A percentile compares a stretch with the other conserved stretches of the same genome.
Evolutionary conservation across 371 early-diverging fungal genomes (phyloP).

Genomic region (Blakeslea trispora): DNA sequence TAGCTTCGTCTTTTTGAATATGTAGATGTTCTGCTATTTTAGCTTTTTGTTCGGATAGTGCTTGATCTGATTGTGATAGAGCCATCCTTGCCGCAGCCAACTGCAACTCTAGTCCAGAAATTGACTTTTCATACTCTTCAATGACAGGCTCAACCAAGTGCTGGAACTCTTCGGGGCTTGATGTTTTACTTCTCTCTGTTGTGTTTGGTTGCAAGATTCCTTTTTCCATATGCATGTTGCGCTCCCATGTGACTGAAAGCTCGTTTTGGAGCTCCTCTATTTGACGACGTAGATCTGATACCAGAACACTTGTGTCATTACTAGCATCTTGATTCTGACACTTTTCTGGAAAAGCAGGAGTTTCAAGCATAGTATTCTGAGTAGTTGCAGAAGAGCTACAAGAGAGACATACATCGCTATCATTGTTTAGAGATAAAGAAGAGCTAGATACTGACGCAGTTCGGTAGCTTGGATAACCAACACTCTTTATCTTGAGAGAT

Average conservation of each 20-base stretch:
- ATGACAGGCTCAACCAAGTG: slow-evolving; percentile 68
- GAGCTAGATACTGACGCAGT: slow-evolving; percentile 22
- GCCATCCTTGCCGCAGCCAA: slow-evolving; percentile 59
- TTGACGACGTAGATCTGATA: slow-evolving; percentile 24
- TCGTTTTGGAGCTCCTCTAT: slow-evolving; percentile 35
- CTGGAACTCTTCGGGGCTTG: slow-evolving; percentile 43
- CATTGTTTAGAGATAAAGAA: slow-evolving; percentile 17
- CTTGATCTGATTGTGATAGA: slow-evolving; percentile 47
- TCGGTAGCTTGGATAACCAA: slow-evolving; percentile 9
- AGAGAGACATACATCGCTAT: slow-evolving; percentile 13
- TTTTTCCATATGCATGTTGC: slow-evolving; percentile 23
- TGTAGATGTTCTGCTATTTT: slow-evolving; percentile 36
- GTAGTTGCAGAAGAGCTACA: slow-evolving; percentile 30
- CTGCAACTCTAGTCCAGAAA: slow-evolving; percentile 59
- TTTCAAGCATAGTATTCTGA: slow-evolving; percentile 23
- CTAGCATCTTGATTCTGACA: neutral
- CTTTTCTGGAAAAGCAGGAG: slow-evolving; percentile 4
- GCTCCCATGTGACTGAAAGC: slow-evolving; percentile 27
- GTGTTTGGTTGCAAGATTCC: slow-evolving; percentile 9
- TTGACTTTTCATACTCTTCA: slow-evolving; percentile 67
- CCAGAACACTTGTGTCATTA: slow-evolving; percentile 19
- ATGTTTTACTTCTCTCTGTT: neutral
- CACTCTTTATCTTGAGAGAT: slow-evolving; percentile 17
- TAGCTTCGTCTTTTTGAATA: slow-evolving; percentile 22
- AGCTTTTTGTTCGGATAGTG: slow-evolving; percentile 50